Percentiles rank a stretch among this genome's conserved stretches.
phyloP scores from a whole-genome alignment of 2,329 filamentous ascomycete genomes.

The Fusarium subtropicale region DNA sequence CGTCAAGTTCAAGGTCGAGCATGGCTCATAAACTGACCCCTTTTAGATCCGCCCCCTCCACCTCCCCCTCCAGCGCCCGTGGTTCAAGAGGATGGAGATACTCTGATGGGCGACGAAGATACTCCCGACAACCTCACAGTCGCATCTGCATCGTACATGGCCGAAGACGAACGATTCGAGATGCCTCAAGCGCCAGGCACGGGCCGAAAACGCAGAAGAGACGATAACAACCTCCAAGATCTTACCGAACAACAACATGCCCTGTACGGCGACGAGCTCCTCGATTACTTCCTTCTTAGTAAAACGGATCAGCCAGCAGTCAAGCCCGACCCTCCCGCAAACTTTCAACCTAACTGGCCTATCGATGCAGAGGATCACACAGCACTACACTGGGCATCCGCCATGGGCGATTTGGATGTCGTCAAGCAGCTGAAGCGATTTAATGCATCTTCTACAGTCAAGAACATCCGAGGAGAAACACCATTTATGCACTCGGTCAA shows the following conservation, averaged over 20 bases:
- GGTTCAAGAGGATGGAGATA: conserved; percentile 69
- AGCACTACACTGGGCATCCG: conserved; percentile 95
- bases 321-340: conserved; percentile 81
- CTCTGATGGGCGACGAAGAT: conserved; percentile 77
- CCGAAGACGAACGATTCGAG: conserved; percentile 82
- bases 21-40: conserved; percentile 17
- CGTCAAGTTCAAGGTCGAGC: conserved; percentile 10
- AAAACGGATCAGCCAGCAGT: conserved; percentile 80
- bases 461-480: conserved; percentile 83
- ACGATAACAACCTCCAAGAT: conserved; percentile 68
- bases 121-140: conserved; percentile 86
- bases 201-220: conserved; percentile 81
- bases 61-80: conserved; percentile 41
- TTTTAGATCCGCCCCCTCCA: conserved; percentile 40
- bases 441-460: conserved; percentile 77
- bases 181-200: conserved; percentile 72
- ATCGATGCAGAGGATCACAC: conserved; percentile 95
- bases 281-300: conserved; percentile 95
- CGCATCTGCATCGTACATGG: conserved; percentile 85
- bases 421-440: conserved; percentile 88
- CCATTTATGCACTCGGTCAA: conserved; percentile 94
- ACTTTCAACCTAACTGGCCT: conserved; percentile 89
- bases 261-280: conserved; percentile 89
- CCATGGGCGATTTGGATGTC: conserved; percentile 95
- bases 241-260: conserved; percentile 85